phyloP scores from a whole-genome alignment of 305 asterid species.

The Stenogyne calaminthoides region DNA sequence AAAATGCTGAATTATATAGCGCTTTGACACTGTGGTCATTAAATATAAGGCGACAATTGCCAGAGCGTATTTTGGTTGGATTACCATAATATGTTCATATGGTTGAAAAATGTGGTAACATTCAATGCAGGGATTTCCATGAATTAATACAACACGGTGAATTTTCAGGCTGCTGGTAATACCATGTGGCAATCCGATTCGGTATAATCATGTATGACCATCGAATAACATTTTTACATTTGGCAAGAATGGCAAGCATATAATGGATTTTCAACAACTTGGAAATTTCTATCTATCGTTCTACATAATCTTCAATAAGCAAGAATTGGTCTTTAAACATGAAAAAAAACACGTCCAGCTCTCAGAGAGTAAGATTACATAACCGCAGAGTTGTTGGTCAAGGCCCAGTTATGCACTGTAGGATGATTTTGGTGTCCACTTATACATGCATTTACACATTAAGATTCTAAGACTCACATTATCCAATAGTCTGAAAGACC shows the following conservation, averaged over 20 bases:
- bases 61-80: slow-evolving; percentile 30
- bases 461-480: neutral
- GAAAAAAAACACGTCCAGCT: neutral
- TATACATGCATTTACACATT: neutral
- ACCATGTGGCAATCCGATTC: slow-evolving; percentile 25
- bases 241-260: slow-evolving; percentile 19
- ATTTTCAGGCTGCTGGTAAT: slow-evolving; percentile 12
- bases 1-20: slow-evolving; percentile 29
- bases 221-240: slow-evolving; percentile 19
- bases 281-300: neutral
- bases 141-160: slow-evolving; percentile 10
- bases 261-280: neutral
- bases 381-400: neutral
- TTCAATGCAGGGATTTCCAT: slow-evolving; percentile 24
- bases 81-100: slow-evolving; percentile 34
- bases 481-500: neutral
- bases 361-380: neutral
- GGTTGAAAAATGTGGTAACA: slow-evolving; percentile 32
- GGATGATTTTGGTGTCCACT: neutral
- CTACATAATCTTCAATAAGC: neutral
- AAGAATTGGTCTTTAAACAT: neutral
- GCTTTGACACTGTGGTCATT: slow-evolving; percentile 24
- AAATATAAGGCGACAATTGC: slow-evolving; percentile 15
- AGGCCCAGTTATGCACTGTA: neutral
- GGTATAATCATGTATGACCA: slow-evolving; percentile 3